A percentile compares a stretch with the other conserved stretches of the same genome.
These are phyloP conservation scores for Penicillium polonicum DNA, from an alignment of 2,329 filamentous ascomycete genomes.

Conservation along the genomic window DNA sequence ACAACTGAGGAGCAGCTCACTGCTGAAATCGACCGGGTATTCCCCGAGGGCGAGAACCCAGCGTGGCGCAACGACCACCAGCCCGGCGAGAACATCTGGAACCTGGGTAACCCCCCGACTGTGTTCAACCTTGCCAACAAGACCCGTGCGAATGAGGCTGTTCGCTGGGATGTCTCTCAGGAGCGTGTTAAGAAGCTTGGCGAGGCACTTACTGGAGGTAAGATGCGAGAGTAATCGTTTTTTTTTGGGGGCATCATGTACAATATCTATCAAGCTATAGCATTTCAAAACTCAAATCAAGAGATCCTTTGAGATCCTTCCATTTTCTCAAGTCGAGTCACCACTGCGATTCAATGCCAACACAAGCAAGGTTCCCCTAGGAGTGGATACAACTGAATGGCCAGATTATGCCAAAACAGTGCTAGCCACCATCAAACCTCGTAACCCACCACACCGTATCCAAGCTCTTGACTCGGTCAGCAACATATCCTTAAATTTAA, in stretches of 20 bases:
- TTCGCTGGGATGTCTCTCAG: slow-evolving; percentile 48
- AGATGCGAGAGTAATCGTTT: slow-evolving; percentile 45
- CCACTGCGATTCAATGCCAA: not conserved
- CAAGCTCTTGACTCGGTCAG: not conserved
- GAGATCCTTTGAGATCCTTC: not conserved
- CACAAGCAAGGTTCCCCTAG: too few species aligned
- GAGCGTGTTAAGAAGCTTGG: slow-evolving; percentile 63
- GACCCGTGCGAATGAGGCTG: slow-evolving; percentile 32
- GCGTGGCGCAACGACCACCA: slow-evolving; percentile 45
- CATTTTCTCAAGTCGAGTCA: not conserved
- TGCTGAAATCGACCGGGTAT: slow-evolving; percentile 70
- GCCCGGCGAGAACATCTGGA: slow-evolving; percentile 53
- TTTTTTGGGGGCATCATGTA: slow-evolving; percentile 19
- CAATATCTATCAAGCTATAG: slow-evolving; percentile 24
- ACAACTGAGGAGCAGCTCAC: slow-evolving; percentile 75
- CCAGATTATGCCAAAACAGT: not conserved
- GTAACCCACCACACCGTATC: not conserved
- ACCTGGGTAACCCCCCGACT: slow-evolving; percentile 47
- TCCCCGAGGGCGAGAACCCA: slow-evolving; percentile 59
- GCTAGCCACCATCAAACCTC: not conserved
- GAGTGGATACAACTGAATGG: not conserved
- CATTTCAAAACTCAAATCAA: slow-evolving; percentile 15
- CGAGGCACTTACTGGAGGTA: slow-evolving; percentile 67
- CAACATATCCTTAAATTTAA: not conserved
- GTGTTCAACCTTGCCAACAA: slow-evolving; percentile 33